Conservation (phyloP, 805 yeast species). For the Starmera dryadoides region DNA sequence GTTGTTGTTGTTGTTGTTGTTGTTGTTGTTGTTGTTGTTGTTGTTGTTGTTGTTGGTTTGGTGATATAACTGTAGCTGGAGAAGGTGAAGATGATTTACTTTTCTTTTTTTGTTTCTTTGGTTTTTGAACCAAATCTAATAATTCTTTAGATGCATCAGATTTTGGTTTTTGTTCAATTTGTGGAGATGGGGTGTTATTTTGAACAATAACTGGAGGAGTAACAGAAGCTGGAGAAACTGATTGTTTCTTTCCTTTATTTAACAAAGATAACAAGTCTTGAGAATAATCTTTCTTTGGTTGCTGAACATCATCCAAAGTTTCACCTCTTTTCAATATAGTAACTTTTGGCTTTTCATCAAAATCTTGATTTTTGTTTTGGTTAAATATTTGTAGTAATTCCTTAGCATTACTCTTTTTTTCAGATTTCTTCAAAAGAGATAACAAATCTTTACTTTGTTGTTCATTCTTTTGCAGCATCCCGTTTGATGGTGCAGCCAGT, state of each 20-base stretch:
- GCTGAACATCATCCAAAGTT: not conserved
- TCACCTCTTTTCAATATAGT: slow-evolving; percentile 1
- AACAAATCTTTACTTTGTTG: slow-evolving; percentile 35
- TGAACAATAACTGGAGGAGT: not conserved
- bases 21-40: no score
- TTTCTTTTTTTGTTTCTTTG: not conserved
- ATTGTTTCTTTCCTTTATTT: not conserved
- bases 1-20: no score
- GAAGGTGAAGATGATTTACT: not conserved
- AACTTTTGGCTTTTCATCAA: not conserved
- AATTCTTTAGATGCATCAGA: slow-evolving; percentile 12
- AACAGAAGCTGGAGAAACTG: not conserved
- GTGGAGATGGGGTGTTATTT: not conserved
- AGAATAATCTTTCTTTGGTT: not conserved
- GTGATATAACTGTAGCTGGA: not conserved
- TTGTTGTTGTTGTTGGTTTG: slow-evolving; percentile 1
- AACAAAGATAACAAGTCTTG: not conserved
- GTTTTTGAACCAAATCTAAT: slow-evolving; percentile 7
- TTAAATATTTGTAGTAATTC: slow-evolving; percentile 13
- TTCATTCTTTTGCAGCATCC: slow-evolving; percentile 18
- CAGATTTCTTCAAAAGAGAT: slow-evolving; percentile 29
- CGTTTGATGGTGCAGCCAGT: slow-evolving; percentile 29
- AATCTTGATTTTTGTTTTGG: no score
- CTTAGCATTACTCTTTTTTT: slow-evolving; percentile 9
- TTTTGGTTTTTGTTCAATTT: not conserved